Evolutionary conservation across 164 flowering plant species (phyloP).

Genomic region (Amborella trichopoda): DNA sequence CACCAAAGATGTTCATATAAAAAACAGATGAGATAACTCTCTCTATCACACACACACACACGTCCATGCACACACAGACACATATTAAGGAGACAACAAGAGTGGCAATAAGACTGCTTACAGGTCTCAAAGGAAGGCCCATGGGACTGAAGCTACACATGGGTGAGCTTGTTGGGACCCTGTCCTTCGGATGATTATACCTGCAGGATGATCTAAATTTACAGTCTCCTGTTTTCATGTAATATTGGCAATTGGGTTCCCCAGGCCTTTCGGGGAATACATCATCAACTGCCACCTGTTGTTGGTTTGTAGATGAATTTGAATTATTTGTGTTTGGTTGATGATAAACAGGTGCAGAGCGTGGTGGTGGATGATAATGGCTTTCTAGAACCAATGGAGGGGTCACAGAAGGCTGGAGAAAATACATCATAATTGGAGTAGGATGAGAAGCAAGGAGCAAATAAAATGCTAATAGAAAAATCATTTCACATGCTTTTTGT

Average conservation of each 20-base stretch:
- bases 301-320: no score
- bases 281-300: no score
- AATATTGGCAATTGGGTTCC: conserved; percentile 71
- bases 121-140: conserved; percentile 91
- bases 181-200: conserved; percentile 78
- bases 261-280: conserved; percentile 82
- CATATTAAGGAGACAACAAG: neutral
- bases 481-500: no score
- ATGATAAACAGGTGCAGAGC: no score
- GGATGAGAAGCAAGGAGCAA: no score
- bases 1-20: neutral
- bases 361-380: no score
- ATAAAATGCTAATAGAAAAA: no score
- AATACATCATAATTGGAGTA: no score
- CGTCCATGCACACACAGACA: neutral
- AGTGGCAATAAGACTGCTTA: conserved; percentile 22
- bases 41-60: neutral
- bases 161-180: conserved; percentile 18
- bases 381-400: no score
- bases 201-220: conserved; percentile 73
- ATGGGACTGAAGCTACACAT: conserved; percentile 43
- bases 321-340: no score
- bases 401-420: no score
- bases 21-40: neutral
- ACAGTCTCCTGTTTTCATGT: conserved; percentile 74